Conservation (phyloP, 345 rosid genomes). For the Eucalyptus paniculata region DNA sequence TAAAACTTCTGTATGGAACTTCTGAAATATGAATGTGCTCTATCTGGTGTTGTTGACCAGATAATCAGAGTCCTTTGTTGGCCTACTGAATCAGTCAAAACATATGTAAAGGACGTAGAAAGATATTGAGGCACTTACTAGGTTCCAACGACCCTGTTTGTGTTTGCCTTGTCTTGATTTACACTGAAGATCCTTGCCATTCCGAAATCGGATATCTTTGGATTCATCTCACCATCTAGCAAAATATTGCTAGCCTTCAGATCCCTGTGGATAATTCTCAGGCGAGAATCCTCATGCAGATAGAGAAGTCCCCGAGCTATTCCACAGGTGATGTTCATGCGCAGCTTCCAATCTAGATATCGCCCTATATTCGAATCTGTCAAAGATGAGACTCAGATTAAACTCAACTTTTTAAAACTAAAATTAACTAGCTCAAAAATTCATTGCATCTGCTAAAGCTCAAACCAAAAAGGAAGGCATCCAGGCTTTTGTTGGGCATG, state of each 20-base stretch:
- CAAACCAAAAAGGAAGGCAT: background rate
- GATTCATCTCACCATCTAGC: conserved; percentile 10
- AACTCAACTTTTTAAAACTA: too few species aligned
- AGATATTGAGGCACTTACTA: background rate
- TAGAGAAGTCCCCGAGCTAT: conserved; percentile 21
- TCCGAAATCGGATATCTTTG: conserved; percentile 2
- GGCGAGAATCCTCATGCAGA: conserved; percentile 28
- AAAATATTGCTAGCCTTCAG: conserved; percentile 7
- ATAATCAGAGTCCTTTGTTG: background rate
- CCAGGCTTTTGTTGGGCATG: conserved; percentile 10
- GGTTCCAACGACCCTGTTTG: background rate
- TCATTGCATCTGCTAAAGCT: background rate
- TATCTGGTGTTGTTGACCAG: background rate
- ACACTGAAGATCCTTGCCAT: background rate
- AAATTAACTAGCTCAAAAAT: background rate
- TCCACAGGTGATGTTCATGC: conserved; percentile 13
- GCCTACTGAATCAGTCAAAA: background rate
- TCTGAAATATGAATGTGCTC: background rate
- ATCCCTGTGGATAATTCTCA: conserved; percentile 18
- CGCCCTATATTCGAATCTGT: background rate
- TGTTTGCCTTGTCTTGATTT: background rate
- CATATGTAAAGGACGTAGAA: background rate
- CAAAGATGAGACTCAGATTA: background rate
- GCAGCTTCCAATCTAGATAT: conserved; percentile 10
- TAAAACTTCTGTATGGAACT: too few species aligned